These are phyloP conservation scores for Nemania serpens DNA, from an alignment of 2,329 filamentous ascomycete species.

Conservation along the genomic window DNA sequence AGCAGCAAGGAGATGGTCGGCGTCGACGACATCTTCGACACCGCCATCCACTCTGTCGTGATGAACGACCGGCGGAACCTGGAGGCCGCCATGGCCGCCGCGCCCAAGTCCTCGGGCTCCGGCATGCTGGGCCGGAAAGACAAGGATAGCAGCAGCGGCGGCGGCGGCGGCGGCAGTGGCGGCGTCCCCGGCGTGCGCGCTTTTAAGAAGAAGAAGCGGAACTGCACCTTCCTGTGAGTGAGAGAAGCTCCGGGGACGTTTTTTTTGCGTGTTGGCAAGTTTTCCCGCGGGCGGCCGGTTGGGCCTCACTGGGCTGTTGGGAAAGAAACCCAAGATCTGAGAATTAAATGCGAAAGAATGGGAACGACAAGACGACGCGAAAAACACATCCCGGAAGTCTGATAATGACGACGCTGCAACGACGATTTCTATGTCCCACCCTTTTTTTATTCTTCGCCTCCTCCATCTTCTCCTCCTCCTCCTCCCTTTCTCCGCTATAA, in stretches of 20 bases:
- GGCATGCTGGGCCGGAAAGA: constrained; percentile 37
- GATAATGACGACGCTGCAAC: constrained; percentile 37
- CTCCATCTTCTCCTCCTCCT: too few species aligned
- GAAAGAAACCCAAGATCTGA: too few species aligned
- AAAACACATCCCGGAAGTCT: neutral
- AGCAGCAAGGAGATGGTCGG: constrained; percentile 97
- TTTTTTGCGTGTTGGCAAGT: too few species aligned
- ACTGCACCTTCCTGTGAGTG: constrained; percentile 76
- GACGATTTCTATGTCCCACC: constrained; percentile 27
- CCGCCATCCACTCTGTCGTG: constrained; percentile 87
- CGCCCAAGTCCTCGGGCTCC: constrained; percentile 38
- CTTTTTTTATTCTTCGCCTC: constrained; percentile 1
- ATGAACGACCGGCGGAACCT: constrained; percentile 73
- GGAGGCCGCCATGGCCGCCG: constrained; percentile 52
- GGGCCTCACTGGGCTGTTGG: too few species aligned
- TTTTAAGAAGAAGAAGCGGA: constrained; percentile 81
- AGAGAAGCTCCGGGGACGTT: neutral
- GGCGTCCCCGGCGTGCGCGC: constrained; percentile 51
- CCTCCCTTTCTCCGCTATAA: constrained; percentile 19
- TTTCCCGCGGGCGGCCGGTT: too few species aligned
- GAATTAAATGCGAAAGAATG: neutral
- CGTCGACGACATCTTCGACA: constrained; percentile 94
- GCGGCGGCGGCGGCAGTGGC: constrained; percentile 21
- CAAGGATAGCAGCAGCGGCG: constrained; percentile 34
- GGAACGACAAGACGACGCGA: neutral